Conservation (phyloP, 495 filamentous ascomycete genomes). For the Daldinia caldariorum region DNA sequence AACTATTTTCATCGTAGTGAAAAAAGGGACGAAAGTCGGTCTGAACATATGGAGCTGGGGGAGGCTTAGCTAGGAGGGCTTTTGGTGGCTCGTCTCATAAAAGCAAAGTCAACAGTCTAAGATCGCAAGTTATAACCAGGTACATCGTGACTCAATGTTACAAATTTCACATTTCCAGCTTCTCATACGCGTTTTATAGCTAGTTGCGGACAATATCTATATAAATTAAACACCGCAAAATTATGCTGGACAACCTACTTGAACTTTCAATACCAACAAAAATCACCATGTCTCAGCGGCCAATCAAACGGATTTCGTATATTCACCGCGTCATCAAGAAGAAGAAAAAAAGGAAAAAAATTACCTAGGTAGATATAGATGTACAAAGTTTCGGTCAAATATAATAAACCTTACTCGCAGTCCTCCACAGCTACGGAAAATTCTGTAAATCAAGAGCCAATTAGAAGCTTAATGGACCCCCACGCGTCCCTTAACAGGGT, state of each 20-base stretch:
- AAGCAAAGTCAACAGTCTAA: not conserved
- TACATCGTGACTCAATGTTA: not conserved
- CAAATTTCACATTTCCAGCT: not conserved
- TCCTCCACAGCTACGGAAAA: slow-evolving; percentile 14
- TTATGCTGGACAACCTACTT: not conserved
- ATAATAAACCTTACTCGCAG: not conserved
- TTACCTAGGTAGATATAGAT: not conserved
- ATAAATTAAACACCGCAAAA: not conserved
- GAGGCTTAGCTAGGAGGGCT: slow-evolving; percentile 30
- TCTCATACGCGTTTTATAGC: not conserved
- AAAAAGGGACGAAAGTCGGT: slow-evolving; percentile 55
- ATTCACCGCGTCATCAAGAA: not conserved
- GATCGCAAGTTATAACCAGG: not conserved
- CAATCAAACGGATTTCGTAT: not conserved
- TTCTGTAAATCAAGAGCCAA: slow-evolving; percentile 23
- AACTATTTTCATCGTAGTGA: slow-evolving; percentile 41
- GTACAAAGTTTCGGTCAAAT: not conserved
- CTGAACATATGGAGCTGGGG: slow-evolving; percentile 62
- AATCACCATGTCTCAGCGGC: not conserved
- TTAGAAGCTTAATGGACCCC: slow-evolving; percentile 44
- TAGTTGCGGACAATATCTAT: not conserved
- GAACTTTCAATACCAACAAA: slow-evolving; percentile 3
- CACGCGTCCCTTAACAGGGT: slow-evolving; percentile 21
- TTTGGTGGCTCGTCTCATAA: not conserved
- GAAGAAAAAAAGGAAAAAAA: too few relatives aligned